Evolutionary conservation across 2,329 filamentous ascomycete species (phyloP).

Genomic region (Aspergillus sp.): DNA sequence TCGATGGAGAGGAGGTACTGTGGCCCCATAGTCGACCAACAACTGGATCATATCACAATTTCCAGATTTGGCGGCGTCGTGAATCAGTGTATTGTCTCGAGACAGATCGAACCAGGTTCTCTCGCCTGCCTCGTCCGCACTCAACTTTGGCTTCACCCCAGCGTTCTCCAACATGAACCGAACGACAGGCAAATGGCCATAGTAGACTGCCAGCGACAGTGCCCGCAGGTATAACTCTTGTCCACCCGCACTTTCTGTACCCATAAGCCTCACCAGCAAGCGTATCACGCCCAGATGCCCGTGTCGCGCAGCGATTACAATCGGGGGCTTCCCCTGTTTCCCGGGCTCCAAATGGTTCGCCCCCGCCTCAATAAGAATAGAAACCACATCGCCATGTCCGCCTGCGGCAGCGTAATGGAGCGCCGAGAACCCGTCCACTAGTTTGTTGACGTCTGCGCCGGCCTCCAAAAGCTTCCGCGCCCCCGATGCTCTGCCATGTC

Average conservation of each 20-base stretch:
- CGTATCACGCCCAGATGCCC: not conserved
- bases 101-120: not conserved
- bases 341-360: not conserved
- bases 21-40: not conserved
- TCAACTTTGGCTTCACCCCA: not conserved
- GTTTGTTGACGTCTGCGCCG: not conserved
- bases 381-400: not conserved
- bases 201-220: not conserved
- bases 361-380: not conserved
- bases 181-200: not conserved
- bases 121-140: not conserved
- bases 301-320: not conserved
- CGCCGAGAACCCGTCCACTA: not conserved
- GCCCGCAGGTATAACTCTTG: not conserved
- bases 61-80: not conserved
- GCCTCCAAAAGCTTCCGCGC: conserved; percentile 1
- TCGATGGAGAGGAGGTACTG: not conserved
- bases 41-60: conserved; percentile 7
- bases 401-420: not conserved
- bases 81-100: not conserved
- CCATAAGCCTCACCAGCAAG: not conserved
- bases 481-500: not conserved
- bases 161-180: not conserved
- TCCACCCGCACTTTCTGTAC: not conserved
- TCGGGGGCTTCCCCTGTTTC: not conserved